These are phyloP conservation scores for Hygrocybe coccinea DNA, from an alignment of 768 basidiomycete genomes.

Conservation along the genomic window DNA sequence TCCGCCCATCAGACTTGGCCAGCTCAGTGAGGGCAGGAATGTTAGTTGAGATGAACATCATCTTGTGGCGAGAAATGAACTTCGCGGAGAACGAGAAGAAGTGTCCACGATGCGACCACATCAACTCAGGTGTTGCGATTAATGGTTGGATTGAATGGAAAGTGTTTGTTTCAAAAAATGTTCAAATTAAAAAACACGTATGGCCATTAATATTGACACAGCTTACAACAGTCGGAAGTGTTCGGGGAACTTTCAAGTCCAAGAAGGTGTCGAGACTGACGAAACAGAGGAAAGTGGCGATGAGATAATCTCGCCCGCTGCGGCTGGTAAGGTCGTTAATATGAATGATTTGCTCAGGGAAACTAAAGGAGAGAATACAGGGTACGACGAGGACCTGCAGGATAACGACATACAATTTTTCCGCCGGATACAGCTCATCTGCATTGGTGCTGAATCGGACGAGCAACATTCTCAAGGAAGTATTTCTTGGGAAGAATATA, in stretches of 20 bases:
- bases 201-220: not conserved
- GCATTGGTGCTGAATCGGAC: not conserved
- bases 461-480: too few relatives aligned
- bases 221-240: not conserved
- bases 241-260: not conserved
- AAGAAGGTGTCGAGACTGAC: not conserved
- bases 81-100: not conserved
- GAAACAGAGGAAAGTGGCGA: not conserved
- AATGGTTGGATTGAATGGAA: constrained; percentile 8
- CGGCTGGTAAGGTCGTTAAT: not conserved
- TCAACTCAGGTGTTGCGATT: not conserved
- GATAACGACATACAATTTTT: not conserved
- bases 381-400: not conserved
- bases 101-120: constrained; percentile 5
- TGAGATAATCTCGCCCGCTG: not conserved
- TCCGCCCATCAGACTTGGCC: not conserved
- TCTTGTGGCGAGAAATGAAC: not conserved
- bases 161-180: not conserved
- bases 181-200: too few relatives aligned
- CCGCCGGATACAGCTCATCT: not conserved
- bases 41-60: constrained; percentile 5
- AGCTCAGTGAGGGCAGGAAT: not conserved
- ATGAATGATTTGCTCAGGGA: not conserved
- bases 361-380: too few relatives aligned
- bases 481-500: too few relatives aligned